These are phyloP conservation scores for Plasmodium gonderi DNA, from an alignment of 169 alveolate genomes.

Conservation along the genomic window DNA sequence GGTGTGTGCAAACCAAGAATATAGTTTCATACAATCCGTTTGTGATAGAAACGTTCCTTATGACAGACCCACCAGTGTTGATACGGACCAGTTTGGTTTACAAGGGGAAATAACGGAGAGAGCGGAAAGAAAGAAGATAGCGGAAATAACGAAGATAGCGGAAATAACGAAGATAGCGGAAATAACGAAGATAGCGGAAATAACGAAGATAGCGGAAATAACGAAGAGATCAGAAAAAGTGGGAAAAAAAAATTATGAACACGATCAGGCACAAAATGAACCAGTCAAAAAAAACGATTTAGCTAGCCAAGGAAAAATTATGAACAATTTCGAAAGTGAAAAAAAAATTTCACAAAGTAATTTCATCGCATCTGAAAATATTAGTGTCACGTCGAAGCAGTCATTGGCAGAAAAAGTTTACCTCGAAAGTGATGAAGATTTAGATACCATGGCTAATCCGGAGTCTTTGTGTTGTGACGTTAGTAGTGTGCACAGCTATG, in stretches of 20 bases:
- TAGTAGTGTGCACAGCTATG: constrained; percentile 21
- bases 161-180: neutral
- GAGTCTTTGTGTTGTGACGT: no score
- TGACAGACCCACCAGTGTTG: neutral
- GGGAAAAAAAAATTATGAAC: neutral
- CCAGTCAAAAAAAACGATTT: neutral
- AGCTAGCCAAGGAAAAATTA: constrained; percentile 7
- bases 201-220: neutral
- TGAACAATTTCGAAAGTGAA: neutral
- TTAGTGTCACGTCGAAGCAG: neutral
- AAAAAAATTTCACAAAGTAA: neutral
- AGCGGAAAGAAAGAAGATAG: neutral
- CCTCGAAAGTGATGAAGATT: no score
- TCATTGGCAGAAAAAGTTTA: no score
- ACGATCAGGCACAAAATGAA: neutral
- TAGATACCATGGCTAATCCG: no score
- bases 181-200: neutral
- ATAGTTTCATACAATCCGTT: neutral
- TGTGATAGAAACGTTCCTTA: neutral
- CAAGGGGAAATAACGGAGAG: neutral
- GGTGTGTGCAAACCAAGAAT: neutral
- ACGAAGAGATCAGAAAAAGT: neutral
- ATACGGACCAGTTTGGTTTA: neutral
- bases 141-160: neutral
- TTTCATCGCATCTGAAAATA: neutral